Percentiles rank a stretch among this genome's conserved stretches.
Evolutionary conservation across 192 early-diverging fungal genomes (phyloP).

Genomic region (Coemansia biformis): DNA sequence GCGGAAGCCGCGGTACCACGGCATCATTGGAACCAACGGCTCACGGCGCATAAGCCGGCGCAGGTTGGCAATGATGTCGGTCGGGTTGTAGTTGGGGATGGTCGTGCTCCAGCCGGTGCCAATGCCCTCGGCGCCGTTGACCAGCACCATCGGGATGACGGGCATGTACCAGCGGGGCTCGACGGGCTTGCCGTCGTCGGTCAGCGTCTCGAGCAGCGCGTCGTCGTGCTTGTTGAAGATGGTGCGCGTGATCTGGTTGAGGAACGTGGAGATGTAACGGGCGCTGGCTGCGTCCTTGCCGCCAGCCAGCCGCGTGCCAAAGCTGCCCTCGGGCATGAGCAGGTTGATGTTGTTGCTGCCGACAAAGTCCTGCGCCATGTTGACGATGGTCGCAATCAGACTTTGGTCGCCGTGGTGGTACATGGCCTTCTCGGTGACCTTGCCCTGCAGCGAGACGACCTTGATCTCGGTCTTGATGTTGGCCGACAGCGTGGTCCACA

Average conservation of each 20-base stretch:
- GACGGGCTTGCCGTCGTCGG: slow-evolving; percentile 84
- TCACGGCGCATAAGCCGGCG: slow-evolving; percentile 71
- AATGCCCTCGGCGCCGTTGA: slow-evolving; percentile 93
- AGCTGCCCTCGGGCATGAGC: slow-evolving; percentile 80
- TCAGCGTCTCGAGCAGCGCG: slow-evolving; percentile 70
- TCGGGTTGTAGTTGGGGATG: slow-evolving; percentile 84
- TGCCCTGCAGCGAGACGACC: slow-evolving; percentile 81
- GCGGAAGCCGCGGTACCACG: slow-evolving; percentile 93
- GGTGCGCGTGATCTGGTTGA: slow-evolving; percentile 65
- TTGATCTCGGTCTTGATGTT: slow-evolving; percentile 81
- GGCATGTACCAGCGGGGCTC: slow-evolving; percentile 97
- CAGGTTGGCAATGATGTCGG: slow-evolving; percentile 83
- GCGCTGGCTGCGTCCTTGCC: slow-evolving; percentile 93
- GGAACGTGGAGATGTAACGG: slow-evolving; percentile 90
- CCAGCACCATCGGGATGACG: slow-evolving; percentile 86
- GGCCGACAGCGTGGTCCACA: slow-evolving; percentile 80
- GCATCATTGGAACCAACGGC: slow-evolving; percentile 66
- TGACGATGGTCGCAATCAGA: slow-evolving; percentile 80
- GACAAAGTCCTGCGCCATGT: slow-evolving; percentile 90
- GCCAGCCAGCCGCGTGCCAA: slow-evolving; percentile 84
- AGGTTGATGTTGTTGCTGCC: slow-evolving; percentile 92
- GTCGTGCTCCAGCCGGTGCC: slow-evolving; percentile 85
- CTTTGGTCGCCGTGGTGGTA: slow-evolving; percentile 95
- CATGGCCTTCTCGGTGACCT: slow-evolving; percentile 79
- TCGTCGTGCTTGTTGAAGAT: slow-evolving; percentile 82